Evolutionary conservation across 2,329 filamentous ascomycete genomes (phyloP), one percentile per base, ranked within the genome.

Genomic region (Cladosporium sp.): DNA sequence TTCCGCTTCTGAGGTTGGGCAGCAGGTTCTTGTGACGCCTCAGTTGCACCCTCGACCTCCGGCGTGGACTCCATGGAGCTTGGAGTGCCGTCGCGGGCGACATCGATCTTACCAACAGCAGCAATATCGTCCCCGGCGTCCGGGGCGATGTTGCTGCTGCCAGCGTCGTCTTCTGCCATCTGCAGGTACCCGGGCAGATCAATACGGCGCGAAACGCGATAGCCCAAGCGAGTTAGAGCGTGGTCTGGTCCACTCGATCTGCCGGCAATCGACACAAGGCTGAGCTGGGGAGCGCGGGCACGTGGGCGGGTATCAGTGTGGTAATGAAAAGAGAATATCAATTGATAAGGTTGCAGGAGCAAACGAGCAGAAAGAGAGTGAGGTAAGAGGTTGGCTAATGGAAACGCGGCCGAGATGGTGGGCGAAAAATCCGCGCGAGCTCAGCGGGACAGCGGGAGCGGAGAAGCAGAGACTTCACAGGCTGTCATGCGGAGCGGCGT

Each of bases 1-100:
- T 98, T 98, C 67, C 93, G 84, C 79, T 98, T 98, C 68, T 91
- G 90, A 46, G 66, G 67, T 66, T 73, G 73, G 58, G 72, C 70
- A 55, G 71, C 71, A 60, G 70, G 67, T 57, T 74, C 69, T 58
- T 64, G 62, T 14, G 61, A 72, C 65, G 70, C 66, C 63, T 73
- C 74, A 54, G 67, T 61, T 53, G 59, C 63, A 28, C 64, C 64
- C 52, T 75, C 74, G 54, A 67, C 70, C 64, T 77, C 74, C 41
- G 74, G 75, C 48, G 74, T 74, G 50, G 74, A 76, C 59, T 70
- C 72, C 63, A 74, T 70, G 49, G 74, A 76, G 62, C 70, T 74
- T 51, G 74, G 73, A 54, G 73, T 76, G 55, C 68, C 70, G 60
- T 72, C 73, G 61, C 68, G 68, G 34, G 41, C 65, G 58, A 66